Conservation (phyloP, 495 filamentous ascomycete genomes). For the Aspergillus hancockii region DNA sequence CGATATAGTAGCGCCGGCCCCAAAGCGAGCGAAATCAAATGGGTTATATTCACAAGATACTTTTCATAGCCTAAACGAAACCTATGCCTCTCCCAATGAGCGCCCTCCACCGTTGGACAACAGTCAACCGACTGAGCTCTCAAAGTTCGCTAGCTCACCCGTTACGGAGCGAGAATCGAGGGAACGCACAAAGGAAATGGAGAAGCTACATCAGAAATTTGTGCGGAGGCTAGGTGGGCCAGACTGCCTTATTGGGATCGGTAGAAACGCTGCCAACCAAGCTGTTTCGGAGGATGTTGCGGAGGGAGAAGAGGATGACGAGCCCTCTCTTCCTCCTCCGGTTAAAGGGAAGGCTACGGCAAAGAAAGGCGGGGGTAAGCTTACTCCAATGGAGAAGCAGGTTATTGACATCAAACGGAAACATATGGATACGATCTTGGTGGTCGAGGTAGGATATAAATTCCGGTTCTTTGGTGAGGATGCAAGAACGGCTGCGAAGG, state of each 20-base stretch:
- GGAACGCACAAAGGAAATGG: conserved; percentile 50
- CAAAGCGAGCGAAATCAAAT: conserved; percentile 39
- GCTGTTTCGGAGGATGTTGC: conserved; percentile 52
- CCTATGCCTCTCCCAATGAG: conserved; percentile 4
- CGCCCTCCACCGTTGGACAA: conserved; percentile 21
- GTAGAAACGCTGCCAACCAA: conserved; percentile 57
- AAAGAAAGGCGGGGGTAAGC: conserved; percentile 70
- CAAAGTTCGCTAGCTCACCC: conserved; percentile 43
- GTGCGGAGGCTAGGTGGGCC: conserved; percentile 84
- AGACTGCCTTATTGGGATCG: conserved; percentile 73
- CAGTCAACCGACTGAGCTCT: conserved; percentile 42
- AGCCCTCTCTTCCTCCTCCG: conserved; percentile 41
- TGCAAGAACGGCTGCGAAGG: conserved; percentile 84
- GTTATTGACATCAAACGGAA: conserved; percentile 91
- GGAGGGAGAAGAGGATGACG: conserved; percentile 58
- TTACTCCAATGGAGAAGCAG: conserved; percentile 94
- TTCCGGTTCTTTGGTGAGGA: conserved; percentile 98
- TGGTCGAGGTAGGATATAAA: conserved; percentile 97
- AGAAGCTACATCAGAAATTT: conserved; percentile 80
- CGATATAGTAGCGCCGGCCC: conserved; percentile 41
- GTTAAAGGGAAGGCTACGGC: conserved; percentile 56
- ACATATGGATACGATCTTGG: conserved; percentile 83
- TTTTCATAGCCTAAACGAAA: conserved; percentile 13
- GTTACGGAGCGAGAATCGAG: conserved; percentile 12
- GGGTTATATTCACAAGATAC: conserved; percentile 17